Base-by-base conservation (phyloP, 345 rosid species). In the Moricandia arvensis region DNA sequence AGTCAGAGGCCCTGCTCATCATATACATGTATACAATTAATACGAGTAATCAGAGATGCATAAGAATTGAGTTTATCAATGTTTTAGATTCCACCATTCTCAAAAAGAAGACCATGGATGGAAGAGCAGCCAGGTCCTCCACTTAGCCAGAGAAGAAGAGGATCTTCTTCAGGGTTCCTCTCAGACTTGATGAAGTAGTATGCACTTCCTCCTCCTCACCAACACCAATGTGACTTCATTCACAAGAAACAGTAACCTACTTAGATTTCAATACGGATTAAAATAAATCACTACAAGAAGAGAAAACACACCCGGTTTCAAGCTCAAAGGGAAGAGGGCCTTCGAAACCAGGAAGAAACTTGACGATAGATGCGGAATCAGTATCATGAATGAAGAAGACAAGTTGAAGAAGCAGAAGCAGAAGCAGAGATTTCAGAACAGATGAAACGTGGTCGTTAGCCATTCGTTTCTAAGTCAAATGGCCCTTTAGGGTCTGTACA, bases 381-480 rank as follows among this genome's bases (percentile, higher is more conserved):
- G 53, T 3, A 13, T 45, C 17, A 58, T 61, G 68, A 61, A 0
- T 72, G 49, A 72, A 21, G 10, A 61, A 49, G 15, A 72, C 60
- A 13, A 72, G 75, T 9, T 45, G 60, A 4, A 38, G 45, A 60
- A n/a, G 41, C 8, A 69, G 49, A 63, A 53, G 8, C 55, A 73
- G 6, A 63, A 63, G 18, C 69, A 35, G 17, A 16, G 11, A 53
- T 18, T 35, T 73, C 9, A 53, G 9, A 73, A 73, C 54, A 73
- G 63, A 73, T 62, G 53, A 51, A 63, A 8, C 68, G 5, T 21
- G 13, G 16, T 33, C 16, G 3, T 62, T 62, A 6, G 38, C 54
- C 76, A 63, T 71, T 45, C 11, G 17, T 49, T 12, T 31, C n/a
- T n/a, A n/a, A n/a, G n/a, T n/a, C n/a, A n/a, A n/a, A n/a, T n/a